A percentile compares a stretch with the other conserved stretches of the same genome.
phyloP scores from a whole-genome alignment of 2,329 filamentous ascomycete genomes.

The Monosporascus cannonballus region DNA sequence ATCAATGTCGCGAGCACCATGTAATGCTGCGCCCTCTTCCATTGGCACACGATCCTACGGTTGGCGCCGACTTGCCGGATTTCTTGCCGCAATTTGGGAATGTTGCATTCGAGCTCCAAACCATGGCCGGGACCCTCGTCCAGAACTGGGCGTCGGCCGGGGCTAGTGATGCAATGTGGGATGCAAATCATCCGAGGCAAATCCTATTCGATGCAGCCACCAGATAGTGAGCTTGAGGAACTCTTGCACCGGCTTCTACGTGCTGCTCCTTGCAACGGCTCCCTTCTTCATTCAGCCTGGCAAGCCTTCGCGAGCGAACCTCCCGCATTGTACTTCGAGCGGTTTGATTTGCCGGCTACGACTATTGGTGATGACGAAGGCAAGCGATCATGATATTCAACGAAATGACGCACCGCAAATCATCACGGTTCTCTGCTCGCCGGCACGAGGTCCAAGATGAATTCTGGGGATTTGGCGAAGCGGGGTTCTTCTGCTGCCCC shows the following conservation, averaged over 20 bases:
- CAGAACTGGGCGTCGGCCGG: neutral
- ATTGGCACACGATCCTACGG: too few species aligned
- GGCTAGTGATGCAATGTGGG: neutral
- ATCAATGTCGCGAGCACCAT: too few species aligned
- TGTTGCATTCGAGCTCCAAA: neutral
- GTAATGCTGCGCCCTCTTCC: too few species aligned
- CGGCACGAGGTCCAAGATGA: neutral
- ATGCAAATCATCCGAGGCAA: neutral
- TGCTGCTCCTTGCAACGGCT: too few species aligned
- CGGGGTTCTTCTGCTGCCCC: too few species aligned
- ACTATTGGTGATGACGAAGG: neutral
- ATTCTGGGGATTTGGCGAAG: neutral
- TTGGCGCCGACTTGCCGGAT: neutral
- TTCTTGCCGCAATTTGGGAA: neutral
- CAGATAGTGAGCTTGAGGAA: neutral
- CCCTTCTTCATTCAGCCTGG: too few species aligned
- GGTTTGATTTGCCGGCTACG: too few species aligned
- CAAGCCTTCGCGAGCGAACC: too few species aligned
- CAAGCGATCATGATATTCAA: neutral
- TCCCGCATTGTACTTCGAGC: too few species aligned
- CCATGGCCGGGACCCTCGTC: neutral
- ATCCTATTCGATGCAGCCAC: neutral
- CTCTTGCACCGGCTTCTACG: too few species aligned
- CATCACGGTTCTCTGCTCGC: neutral
- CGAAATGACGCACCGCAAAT: neutral